These are phyloP conservation scores for Bassia scoparia DNA, from an alignment of 148 eudicot genomes.

Conservation along the genomic window DNA sequence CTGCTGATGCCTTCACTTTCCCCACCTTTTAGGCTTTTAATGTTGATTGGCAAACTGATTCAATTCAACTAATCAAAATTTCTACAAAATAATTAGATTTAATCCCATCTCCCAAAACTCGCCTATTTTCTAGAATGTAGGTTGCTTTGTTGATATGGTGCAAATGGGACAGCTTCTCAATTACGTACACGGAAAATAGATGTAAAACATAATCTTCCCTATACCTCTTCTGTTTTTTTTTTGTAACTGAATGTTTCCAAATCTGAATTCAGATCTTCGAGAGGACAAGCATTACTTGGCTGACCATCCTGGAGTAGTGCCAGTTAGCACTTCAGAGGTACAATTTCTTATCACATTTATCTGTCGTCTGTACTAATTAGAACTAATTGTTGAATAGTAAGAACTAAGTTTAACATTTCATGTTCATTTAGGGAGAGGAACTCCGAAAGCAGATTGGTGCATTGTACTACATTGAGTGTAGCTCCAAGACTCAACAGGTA, in stretches of 20 bases:
- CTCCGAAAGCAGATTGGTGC: constrained; percentile 98
- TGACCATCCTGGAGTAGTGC: constrained; percentile 95
- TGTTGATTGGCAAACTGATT: not conserved
- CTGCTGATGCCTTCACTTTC: not conserved
- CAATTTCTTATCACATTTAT: constrained; percentile 11
- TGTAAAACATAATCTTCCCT: not conserved
- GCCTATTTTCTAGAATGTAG: not conserved
- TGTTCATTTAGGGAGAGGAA: constrained; percentile 72
- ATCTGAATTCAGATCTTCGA: constrained; percentile 64
- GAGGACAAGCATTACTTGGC: constrained; percentile 92
- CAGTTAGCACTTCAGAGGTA: constrained; percentile 85
- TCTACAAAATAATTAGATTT: not conserved
- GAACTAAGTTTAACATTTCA: constrained; percentile 13
- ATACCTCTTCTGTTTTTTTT: not conserved
- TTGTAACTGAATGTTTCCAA: constrained; percentile 7
- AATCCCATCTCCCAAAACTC: not conserved
- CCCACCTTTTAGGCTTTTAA: not conserved
- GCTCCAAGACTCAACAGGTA: constrained; percentile 99
- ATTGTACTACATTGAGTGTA: constrained; percentile 78
- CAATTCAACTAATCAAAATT: not conserved
- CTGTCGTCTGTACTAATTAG: not conserved
- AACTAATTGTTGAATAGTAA: not conserved
- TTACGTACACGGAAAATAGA: not conserved
- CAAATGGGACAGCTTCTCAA: not conserved
- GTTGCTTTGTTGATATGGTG: not conserved